A percentile compares a stretch with the other conserved stretches of the same genome.
Evolutionary conservation across 2,329 filamentous ascomycete species (phyloP).

Genomic region (Exophiala xenobiotica): DNA sequence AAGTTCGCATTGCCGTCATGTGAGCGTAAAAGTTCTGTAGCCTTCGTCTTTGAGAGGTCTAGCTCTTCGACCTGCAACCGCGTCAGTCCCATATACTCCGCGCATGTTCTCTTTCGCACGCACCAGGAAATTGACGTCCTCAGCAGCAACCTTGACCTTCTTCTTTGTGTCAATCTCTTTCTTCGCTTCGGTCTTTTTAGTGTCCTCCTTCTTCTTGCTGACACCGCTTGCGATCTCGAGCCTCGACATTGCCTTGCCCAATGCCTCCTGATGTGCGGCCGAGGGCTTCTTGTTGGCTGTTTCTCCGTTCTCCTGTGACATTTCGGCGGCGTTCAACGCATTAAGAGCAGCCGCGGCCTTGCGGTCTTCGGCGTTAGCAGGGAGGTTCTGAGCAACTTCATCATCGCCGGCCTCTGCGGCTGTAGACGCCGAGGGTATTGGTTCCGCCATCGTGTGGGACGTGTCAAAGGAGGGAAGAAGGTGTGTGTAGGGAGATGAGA

Average conservation of each 20-base stretch:
- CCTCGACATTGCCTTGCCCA: constrained; percentile 51
- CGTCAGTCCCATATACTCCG: neutral
- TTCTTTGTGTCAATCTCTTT: constrained; percentile 41
- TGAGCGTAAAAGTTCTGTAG: constrained; percentile 47
- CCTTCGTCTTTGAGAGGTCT: constrained; percentile 47
- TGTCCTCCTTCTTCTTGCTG: constrained; percentile 31
- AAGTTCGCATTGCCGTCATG: constrained; percentile 45
- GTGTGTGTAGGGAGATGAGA: constrained; percentile 8
- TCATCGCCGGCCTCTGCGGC: constrained; percentile 38
- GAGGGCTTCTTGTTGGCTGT: constrained; percentile 33
- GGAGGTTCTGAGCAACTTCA: constrained; percentile 32
- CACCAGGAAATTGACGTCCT: constrained; percentile 49
- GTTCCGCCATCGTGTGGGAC: constrained; percentile 42
- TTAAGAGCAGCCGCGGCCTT: constrained; percentile 52
- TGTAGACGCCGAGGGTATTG: constrained; percentile 41
- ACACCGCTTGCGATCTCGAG: constrained; percentile 44
- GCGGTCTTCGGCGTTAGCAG: constrained; percentile 50
- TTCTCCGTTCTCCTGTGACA: constrained; percentile 37
- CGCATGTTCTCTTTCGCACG: constrained; percentile 14
- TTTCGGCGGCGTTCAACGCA: constrained; percentile 45
- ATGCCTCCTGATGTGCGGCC: constrained; percentile 46
- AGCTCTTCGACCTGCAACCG: constrained; percentile 43
- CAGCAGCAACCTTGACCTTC: constrained; percentile 45
- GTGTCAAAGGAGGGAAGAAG: neutral
- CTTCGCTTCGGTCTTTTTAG: constrained; percentile 33